phyloP scores from a whole-genome alignment of 1,139 yeast species.

The Taphrina deformans region DNA sequence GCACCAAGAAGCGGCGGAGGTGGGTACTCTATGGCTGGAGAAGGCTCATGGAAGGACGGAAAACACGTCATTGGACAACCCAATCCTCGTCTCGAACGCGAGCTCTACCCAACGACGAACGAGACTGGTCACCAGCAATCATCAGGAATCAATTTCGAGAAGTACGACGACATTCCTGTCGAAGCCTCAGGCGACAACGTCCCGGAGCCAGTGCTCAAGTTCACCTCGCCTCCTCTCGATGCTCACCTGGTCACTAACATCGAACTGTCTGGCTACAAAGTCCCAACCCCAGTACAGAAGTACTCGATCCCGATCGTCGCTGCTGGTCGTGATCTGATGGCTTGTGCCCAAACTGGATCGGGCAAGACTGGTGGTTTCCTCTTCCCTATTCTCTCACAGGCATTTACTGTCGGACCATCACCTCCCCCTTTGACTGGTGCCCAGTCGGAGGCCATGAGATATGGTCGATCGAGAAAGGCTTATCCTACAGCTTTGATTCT shows the following conservation, averaged over 20 bases:
- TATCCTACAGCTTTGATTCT: slow-evolving; percentile 91
- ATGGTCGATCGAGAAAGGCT: slow-evolving; percentile 59
- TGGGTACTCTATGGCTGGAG: slow-evolving; percentile 43
- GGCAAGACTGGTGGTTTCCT: slow-evolving; percentile 99
- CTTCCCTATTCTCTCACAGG: slow-evolving; percentile 94
- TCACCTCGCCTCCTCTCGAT: slow-evolving; percentile 92
- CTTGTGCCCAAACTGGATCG: slow-evolving; percentile 99
- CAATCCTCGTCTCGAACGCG: slow-evolving; percentile 70
- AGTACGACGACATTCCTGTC: slow-evolving; percentile 97
- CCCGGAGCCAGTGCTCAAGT: slow-evolving; percentile 87
- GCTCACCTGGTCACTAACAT: slow-evolving; percentile 83
- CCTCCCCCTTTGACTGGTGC: slow-evolving; percentile 50
- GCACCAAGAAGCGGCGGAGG: slow-evolving; percentile 22
- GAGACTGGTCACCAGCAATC: slow-evolving; percentile 68
- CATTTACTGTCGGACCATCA: slow-evolving; percentile 86
- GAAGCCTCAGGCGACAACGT: slow-evolving; percentile 95
- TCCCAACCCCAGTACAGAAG: slow-evolving; percentile 98
- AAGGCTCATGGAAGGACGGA: slow-evolving; percentile 82
- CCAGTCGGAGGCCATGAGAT: slow-evolving; percentile 51
- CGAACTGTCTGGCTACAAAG: slow-evolving; percentile 80
- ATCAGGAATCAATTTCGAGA: slow-evolving; percentile 97
- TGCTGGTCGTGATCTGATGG: slow-evolving; percentile 96
- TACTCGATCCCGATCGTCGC: slow-evolving; percentile 97
- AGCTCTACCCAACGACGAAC: slow-evolving; percentile 83
- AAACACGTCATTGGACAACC: slow-evolving; percentile 79